Conservation (phyloP, 2,329 filamentous ascomycete species). For the Blumeria graminis region DNA sequence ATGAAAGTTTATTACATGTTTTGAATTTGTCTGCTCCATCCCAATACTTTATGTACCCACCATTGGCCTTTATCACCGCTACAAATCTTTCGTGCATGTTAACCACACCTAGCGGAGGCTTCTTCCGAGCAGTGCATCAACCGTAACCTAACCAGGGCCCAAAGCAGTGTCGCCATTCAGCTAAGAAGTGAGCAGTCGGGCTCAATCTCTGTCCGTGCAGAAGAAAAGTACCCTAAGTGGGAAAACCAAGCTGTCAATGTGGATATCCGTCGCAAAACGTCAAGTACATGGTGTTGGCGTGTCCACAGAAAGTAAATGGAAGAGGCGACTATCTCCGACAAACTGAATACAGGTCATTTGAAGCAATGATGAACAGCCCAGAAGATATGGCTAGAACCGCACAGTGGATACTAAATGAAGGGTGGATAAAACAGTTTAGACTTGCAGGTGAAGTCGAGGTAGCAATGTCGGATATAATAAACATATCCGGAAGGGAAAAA, state of each 20-base stretch:
- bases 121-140: no score
- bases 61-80: no score
- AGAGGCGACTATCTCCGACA: not conserved
- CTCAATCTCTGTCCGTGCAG: not conserved
- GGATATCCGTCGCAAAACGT: no score
- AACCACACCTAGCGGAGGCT: no score
- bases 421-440: not conserved
- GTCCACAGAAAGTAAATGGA: not conserved
- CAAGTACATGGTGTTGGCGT: no score
- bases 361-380: not conserved
- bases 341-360: not conserved
- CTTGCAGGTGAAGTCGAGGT: not conserved
- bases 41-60: no score
- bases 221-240: no score
- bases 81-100: no score
- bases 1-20: no score
- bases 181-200: not conserved
- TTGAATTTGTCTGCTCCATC: no score
- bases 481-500: not conserved
- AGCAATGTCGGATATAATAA: not conserved
- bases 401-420: not conserved
- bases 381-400: not conserved
- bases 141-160: not conserved
- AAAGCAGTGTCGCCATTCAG: not conserved
- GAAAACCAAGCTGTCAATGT: no score